Evolutionary conservation across 1,139 yeast genomes (phyloP).

Genomic region (Kluyveromyces sp.): DNA sequence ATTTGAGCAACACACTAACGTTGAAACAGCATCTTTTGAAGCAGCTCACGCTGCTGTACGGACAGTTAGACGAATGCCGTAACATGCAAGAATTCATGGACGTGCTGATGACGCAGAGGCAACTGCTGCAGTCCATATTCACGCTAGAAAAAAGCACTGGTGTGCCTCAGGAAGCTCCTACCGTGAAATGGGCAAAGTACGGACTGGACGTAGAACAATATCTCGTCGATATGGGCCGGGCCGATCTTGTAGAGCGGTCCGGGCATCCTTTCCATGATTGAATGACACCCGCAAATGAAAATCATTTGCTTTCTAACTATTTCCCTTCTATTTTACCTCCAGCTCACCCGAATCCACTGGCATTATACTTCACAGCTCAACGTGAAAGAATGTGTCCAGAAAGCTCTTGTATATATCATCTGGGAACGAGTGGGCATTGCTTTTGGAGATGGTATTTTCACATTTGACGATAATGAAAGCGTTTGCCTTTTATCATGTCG

Average conservation of each 20-base stretch:
- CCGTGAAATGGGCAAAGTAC: slow-evolving; percentile 39
- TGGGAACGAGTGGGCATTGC: too few relatives aligned
- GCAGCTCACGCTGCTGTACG: slow-evolving; percentile 24
- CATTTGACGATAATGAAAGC: background rate
- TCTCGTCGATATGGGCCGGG: slow-evolving; percentile 16
- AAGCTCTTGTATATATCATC: background rate
- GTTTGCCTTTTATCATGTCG: too few relatives aligned
- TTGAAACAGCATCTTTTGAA: slow-evolving; percentile 20
- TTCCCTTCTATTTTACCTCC: background rate
- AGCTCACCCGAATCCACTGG: too few relatives aligned
- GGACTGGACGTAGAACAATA: slow-evolving; percentile 26
- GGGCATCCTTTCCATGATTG: slow-evolving; percentile 13
- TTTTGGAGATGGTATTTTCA: background rate
- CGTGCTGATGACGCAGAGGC: slow-evolving; percentile 21
- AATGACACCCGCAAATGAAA: background rate
- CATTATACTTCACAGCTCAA: too few relatives aligned
- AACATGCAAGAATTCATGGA: slow-evolving; percentile 30
- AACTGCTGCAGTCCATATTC: slow-evolving; percentile 26
- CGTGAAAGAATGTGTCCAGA: background rate
- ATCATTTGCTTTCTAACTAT: background rate
- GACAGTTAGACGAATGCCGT: slow-evolving; percentile 24
- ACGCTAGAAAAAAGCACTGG: slow-evolving; percentile 22
- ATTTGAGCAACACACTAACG: slow-evolving; percentile 18
- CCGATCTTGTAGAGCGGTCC: slow-evolving; percentile 10
- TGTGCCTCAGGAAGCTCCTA: slow-evolving; percentile 23